phyloP scores from a whole-genome alignment of 148 eudicot species.

The Amaranthus palmeri region DNA sequence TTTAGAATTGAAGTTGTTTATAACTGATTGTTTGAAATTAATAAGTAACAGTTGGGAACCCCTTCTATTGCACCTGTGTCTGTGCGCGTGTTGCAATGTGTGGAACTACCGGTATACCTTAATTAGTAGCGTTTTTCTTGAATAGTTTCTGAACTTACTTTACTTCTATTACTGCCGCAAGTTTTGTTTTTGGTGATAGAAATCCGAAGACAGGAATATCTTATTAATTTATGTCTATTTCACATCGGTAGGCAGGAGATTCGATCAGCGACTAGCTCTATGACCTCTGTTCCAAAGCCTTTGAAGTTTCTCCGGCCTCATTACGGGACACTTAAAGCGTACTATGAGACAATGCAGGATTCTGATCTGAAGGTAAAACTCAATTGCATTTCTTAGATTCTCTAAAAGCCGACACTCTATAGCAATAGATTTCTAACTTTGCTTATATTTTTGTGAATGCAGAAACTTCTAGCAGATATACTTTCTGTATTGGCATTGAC shows the following conservation, averaged over 20 bases:
- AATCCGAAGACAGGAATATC: not conserved
- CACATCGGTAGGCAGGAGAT: slow-evolving; percentile 66
- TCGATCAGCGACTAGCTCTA: slow-evolving; percentile 86
- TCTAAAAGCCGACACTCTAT: not conserved
- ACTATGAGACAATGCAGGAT: slow-evolving; percentile 62
- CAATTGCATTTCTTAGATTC: not conserved
- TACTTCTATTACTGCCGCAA: not conserved
- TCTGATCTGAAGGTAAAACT: slow-evolving; percentile 63
- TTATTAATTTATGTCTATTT: not conserved
- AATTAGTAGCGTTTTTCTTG: too few species aligned
- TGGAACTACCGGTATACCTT: not conserved
- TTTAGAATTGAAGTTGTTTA: too few species aligned
- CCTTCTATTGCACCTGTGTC: not conserved
- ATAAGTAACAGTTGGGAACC: not conserved
- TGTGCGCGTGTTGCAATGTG: not conserved
- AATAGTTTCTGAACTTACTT: not conserved
- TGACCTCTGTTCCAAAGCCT: slow-evolving; percentile 98
- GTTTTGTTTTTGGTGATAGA: not conserved
- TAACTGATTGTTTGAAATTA: too few species aligned
- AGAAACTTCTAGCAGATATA: slow-evolving; percentile 87
- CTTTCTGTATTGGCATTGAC: slow-evolving; percentile 96
- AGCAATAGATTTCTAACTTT: slow-evolving; percentile 9
- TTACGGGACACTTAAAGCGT: slow-evolving; percentile 77
- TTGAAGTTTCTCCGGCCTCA: slow-evolving; percentile 89
- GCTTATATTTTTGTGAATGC: slow-evolving; percentile 18